A percentile compares a stretch with the other conserved stretches of the same genome.
phyloP scores from a whole-genome alignment of 768 basidiomycete genomes.

The Tylopilus rubrobrunneus region DNA sequence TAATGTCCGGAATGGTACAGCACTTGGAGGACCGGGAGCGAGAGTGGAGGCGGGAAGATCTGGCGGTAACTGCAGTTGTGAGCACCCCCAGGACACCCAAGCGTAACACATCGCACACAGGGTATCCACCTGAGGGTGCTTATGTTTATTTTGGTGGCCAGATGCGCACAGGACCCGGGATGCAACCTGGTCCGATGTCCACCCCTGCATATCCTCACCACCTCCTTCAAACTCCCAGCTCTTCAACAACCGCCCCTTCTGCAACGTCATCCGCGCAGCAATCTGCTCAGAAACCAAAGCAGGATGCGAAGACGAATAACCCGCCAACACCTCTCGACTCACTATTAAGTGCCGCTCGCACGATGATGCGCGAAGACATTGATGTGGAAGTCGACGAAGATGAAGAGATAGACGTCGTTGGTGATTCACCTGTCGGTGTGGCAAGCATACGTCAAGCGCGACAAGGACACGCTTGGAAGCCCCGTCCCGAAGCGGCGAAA shows the following conservation, averaged over 20 bases:
- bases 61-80: conserved; percentile 18
- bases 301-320: conserved; percentile 19
- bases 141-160: conserved; percentile 29
- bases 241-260: conserved; percentile 30
- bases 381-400: conserved; percentile 30
- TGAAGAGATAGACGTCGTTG: conserved; percentile 23
- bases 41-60: conserved; percentile 24
- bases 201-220: conserved; percentile 27
- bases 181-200: conserved; percentile 29
- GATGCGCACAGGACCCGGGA: conserved; percentile 24
- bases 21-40: conserved; percentile 32
- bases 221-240: conserved; percentile 29
- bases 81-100: conserved; percentile 28
- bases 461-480: conserved; percentile 26
- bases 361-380: conserved; percentile 44
- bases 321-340: conserved; percentile 54
- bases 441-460: conserved; percentile 29
- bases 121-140: conserved; percentile 21
- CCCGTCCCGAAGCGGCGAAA: conserved; percentile 40
- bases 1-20: conserved; percentile 49
- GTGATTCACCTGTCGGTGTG: conserved; percentile 17
- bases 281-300: conserved; percentile 17
- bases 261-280: conserved; percentile 19
- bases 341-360: conserved; percentile 55
- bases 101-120: conserved; percentile 27